Percentiles rank a stretch among this genome's conserved stretches.
These are phyloP conservation scores for Cryptococcus hybrid DNA, from an alignment of 1,284 basidiomycete species.

Conservation along the genomic window DNA sequence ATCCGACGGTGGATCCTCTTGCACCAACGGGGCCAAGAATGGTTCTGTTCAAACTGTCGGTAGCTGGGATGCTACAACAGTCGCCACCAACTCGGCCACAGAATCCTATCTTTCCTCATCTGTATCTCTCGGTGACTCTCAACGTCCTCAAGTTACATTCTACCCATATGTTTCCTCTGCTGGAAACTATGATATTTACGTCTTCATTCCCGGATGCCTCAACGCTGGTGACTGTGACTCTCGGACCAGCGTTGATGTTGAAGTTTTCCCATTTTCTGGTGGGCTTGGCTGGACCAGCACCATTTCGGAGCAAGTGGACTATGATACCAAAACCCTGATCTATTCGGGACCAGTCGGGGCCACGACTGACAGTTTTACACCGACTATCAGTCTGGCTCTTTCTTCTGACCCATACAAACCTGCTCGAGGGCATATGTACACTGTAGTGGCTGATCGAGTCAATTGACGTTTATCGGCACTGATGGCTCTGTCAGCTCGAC, in stretches of 20 bases:
- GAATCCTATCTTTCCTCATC: constrained; percentile 70
- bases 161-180: constrained; percentile 83
- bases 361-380: constrained; percentile 64
- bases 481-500: constrained; percentile 23
- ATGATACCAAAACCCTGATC: constrained; percentile 63
- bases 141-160: constrained; percentile 79
- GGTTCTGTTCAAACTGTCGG: constrained; percentile 64
- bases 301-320: constrained; percentile 69
- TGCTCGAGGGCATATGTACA: constrained; percentile 65
- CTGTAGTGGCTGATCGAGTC: constrained; percentile 78
- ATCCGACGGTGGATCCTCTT: constrained; percentile 66
- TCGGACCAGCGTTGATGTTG: constrained; percentile 79
- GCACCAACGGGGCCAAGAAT: constrained; percentile 64
- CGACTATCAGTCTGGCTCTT: constrained; percentile 69
- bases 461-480: constrained; percentile 62
- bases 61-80: constrained; percentile 64
- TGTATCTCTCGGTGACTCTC: constrained; percentile 59
- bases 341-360: constrained; percentile 82
- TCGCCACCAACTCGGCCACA: constrained; percentile 66
- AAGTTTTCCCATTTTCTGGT: constrained; percentile 72
- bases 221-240: constrained; percentile 73
- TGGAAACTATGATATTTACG: constrained; percentile 78
- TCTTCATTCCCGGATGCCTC: constrained; percentile 83
- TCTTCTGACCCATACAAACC: constrained; percentile 60
- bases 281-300: constrained; percentile 64